These are phyloP conservation scores for Zalaria sp. DNA, from an alignment of 2,329 filamentous ascomycete genomes.

Conservation along the genomic window DNA sequence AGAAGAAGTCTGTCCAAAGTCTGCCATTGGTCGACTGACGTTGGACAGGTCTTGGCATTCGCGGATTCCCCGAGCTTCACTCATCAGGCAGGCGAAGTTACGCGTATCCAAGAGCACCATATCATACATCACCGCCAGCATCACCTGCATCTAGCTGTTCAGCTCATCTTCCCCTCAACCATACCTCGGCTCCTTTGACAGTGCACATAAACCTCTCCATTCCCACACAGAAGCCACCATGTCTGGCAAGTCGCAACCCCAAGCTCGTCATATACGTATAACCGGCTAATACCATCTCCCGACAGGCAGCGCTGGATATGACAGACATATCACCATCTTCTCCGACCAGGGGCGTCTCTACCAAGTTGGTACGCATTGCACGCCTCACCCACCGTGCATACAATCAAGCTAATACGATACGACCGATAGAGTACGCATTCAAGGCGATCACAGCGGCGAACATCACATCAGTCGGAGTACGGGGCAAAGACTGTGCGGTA, in stretches of 20 bases:
- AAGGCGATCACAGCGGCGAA: constrained; percentile 99
- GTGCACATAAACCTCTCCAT: background rate
- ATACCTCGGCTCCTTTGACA: background rate
- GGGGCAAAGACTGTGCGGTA: constrained; percentile 93
- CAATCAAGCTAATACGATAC: constrained; percentile 8
- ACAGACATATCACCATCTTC: constrained; percentile 99
- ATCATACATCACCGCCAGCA: too few relatives aligned
- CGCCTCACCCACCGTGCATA: background rate
- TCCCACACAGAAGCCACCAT: constrained; percentile 8
- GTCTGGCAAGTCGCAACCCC: constrained; percentile 12
- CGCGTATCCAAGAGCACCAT: background rate
- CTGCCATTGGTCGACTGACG: background rate
- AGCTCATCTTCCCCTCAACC: too few relatives aligned
- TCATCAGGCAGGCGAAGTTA: background rate
- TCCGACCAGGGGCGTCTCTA: constrained; percentile 96
- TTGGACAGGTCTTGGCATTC: background rate
- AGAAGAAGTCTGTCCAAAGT: background rate
- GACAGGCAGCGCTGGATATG: constrained; percentile 74
- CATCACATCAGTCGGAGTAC: constrained; percentile 92
- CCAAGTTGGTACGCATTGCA: constrained; percentile 76
- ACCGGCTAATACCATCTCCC: constrained; percentile 5
- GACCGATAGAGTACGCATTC: constrained; percentile 85
- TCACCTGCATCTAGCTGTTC: too few relatives aligned
- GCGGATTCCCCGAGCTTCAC: background rate
- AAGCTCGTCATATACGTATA: constrained; percentile 14